Evolutionary conservation across 75 land plant species (phyloP), one percentile per base, ranked within the genome.

Genomic region (Azolla pinnata): DNA sequence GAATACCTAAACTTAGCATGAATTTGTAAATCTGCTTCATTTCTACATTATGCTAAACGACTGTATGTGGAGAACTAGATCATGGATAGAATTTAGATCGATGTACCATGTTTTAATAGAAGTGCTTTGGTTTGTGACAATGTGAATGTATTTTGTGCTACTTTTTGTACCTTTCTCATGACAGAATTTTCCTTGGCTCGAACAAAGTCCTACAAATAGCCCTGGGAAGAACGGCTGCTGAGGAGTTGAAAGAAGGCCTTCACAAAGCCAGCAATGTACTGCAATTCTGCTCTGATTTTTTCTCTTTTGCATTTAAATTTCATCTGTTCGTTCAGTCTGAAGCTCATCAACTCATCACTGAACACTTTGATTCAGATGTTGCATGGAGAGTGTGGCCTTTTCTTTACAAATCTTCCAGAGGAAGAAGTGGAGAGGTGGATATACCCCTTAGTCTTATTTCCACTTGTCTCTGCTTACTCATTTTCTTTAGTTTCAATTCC

Each of bases 201-300:
- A 92, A 92, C 60, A 92, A 88, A 73, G 97, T 92, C 0, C 79
- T 92, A 70, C 97, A 92, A 38, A 64, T 92, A 49, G 73, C 95
- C 17, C n/a, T 92, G 1, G 97, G 97, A 7, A 72, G 83, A 17
- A 73, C 86, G 30, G 62, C 16, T 46, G 59, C 90, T 47, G 97
- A 88, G 69, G 97, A 88, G 74, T 44, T 78, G 20, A 77, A 70
- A 56, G 86, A 87, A 4, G 81, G 79, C 8, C 19, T 92, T 49
- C 75, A 85, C 59, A 87, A 88, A 61, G 75, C 87, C 44, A 80
- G 90, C 48, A 84, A 77, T 86, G 95, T 88, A 55, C 18, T 38
- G 21, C 34, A 14, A 24, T 20, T 58, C 33, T 46, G 14, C 42
- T 8, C 14, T 51, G 24, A 8, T 8, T 7, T 23, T 19, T 18